Evolutionary conservation across 768 basidiomycete genomes (phyloP).

Genomic region (Xerocomellus intermedius): DNA sequence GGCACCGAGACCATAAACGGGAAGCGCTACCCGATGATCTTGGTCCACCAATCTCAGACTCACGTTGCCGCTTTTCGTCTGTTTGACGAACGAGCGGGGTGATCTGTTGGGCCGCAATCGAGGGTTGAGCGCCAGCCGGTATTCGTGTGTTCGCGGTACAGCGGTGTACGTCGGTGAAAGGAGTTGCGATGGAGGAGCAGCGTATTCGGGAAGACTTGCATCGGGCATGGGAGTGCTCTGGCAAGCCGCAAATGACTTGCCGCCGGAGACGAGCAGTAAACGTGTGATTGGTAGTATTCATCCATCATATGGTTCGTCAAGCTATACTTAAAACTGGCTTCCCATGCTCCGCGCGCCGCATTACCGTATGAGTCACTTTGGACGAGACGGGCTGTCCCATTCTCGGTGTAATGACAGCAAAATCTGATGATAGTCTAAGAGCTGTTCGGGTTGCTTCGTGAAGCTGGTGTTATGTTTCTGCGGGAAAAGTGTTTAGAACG

Average conservation of each 20-base stretch:
- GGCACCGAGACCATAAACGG: constrained; percentile 54
- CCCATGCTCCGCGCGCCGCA: constrained; percentile 31
- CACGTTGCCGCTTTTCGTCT: constrained; percentile 52
- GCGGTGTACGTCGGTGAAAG: constrained; percentile 52
- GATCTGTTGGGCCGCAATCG: constrained; percentile 38
- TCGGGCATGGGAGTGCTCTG: constrained; percentile 48
- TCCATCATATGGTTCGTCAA: constrained; percentile 27
- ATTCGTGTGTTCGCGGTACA: constrained; percentile 53
- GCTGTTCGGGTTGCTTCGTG: neutral
- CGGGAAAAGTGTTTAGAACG: neutral
- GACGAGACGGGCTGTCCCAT: neutral
- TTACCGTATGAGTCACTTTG: constrained; percentile 11
- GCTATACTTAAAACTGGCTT: constrained; percentile 36
- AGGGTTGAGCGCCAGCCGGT: constrained; percentile 47
- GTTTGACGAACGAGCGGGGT: constrained; percentile 54
- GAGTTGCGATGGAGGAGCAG: constrained; percentile 34
- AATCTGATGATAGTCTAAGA: neutral
- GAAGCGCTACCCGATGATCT: constrained; percentile 48
- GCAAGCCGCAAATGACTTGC: constrained; percentile 12
- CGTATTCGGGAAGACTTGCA: constrained; percentile 51
- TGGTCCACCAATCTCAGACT: constrained; percentile 54
- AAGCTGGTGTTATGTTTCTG: neutral
- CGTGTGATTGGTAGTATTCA: constrained; percentile 22
- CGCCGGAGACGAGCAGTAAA: constrained; percentile 7
- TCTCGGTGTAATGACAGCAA: neutral